These are phyloP conservation scores for Xanthoceras sorbifolium DNA, from an alignment of 345 rosid genomes.

Conservation along the genomic window DNA sequence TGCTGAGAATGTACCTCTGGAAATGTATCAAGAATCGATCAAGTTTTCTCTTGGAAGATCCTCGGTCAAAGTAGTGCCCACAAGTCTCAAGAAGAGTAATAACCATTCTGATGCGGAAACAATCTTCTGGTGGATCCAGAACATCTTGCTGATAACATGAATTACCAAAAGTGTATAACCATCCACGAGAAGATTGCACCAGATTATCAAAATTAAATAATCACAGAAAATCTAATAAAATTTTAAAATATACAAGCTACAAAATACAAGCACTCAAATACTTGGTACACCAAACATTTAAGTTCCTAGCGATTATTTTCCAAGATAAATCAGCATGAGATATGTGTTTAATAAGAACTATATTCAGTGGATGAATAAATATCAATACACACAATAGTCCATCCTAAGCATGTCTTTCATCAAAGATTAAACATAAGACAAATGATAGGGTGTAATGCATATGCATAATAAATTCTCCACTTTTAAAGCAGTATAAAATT, in stretches of 20 bases:
- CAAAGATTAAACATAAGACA: background rate
- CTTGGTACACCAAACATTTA: background rate
- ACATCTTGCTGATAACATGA: constrained; percentile 67
- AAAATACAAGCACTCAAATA: background rate
- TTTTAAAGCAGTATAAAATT: background rate
- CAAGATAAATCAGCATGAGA: background rate
- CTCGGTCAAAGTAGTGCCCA: constrained; percentile 97
- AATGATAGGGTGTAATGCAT: background rate
- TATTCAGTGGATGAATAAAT: background rate
- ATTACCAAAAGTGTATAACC: constrained; percentile 16
- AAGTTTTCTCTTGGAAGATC: constrained; percentile 95
- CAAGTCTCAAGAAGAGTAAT: constrained; percentile 92
- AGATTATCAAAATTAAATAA: constrained; percentile 4
- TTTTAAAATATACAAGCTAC: background rate
- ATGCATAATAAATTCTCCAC: background rate
- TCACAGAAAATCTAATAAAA: background rate
- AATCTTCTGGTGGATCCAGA: constrained; percentile 95
- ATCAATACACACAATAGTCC: background rate
- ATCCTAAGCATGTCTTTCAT: background rate
- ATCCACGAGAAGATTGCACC: constrained; percentile 1
- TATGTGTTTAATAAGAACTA: background rate
- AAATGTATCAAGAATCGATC: constrained; percentile 89
- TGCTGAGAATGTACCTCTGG: constrained; percentile 92
- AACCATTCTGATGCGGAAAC: constrained; percentile 95
- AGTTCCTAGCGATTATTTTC: background rate